phyloP scores from a whole-genome alignment of 164 flowering plant species.

The Stephania japonica region DNA sequence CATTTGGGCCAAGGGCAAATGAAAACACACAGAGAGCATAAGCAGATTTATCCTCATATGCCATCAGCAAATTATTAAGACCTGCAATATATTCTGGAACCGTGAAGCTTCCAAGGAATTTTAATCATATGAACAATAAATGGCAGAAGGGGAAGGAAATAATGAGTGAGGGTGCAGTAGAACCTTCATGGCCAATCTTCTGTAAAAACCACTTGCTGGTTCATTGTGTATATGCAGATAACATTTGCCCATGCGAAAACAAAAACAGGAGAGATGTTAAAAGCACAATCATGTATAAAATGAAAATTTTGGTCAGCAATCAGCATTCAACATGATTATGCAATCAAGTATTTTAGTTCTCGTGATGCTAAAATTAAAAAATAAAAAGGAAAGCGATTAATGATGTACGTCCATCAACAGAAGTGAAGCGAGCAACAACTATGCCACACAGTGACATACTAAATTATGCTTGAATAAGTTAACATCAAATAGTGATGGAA shows the following conservation, averaged over 20 bases:
- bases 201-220: constrained; percentile 95
- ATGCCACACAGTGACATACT: neutral
- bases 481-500: neutral
- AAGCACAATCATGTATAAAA: neutral
- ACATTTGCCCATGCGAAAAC: neutral
- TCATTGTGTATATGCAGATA: constrained; percentile 10
- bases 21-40: constrained; percentile 88
- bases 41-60: constrained; percentile 95
- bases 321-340: neutral
- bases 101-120: neutral
- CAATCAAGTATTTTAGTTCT: neutral
- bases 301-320: no score
- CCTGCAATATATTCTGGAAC: constrained; percentile 32
- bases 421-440: neutral
- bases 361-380: neutral
- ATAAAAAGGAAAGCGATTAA: no score
- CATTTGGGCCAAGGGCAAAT: constrained; percentile 74
- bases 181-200: constrained; percentile 96
- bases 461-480: neutral
- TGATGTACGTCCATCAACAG: neutral
- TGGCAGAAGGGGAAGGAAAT: neutral
- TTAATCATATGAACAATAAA: neutral
- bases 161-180: neutral
- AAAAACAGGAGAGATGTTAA: constrained; percentile 6
- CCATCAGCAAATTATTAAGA: constrained; percentile 80